Evolutionary conservation across 768 basidiomycete species (phyloP), one percentile per base, ranked within the genome.

Genomic region (Boletus subparvulus): DNA sequence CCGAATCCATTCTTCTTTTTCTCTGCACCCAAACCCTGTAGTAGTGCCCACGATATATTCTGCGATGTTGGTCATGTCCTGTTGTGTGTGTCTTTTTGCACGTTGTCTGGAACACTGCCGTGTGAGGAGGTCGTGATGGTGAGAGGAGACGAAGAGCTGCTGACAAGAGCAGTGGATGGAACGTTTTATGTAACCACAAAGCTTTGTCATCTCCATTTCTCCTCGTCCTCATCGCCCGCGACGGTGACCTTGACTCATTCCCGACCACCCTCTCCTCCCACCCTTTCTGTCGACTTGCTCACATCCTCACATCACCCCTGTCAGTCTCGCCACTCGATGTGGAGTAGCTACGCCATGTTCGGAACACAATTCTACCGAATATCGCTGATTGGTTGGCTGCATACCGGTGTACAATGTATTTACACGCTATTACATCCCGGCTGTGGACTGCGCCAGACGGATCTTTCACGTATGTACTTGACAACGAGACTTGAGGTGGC

Each of bases 121-220:
- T 45, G 26, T 24, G 40, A 11, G 14, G 36, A 2, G 45, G 50
- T 53, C 58, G 45, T 71, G 71, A 57, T 73, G 69, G 69, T 73
- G 61, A 69, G 69, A 68, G 69, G 62, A 69, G 70, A 72, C 55
- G 59, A 68, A 70, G 62, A 61, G 48, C 57, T 58, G 71, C 71
- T 71, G 69, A 71, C 69, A 73, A 73, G 61, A 60, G 65, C 65
- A 62, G 44, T 47, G 53, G 54, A 59, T 60, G 52, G 61, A 60
- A 64, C 71, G 50, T 65, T 71, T 71, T 71, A 71, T 71, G 69
- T 71, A 71, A 71, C 69, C 69, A 67, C 54, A 41, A 61, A 58
- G 69, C 69, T 71, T 71, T 71, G 69, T 71, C 69, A 71, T 70
- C 69, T 55, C 14, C 33, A 24, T 39, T 19, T 32, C 45, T 6